phyloP scores from a whole-genome alignment of 2,329 filamentous ascomycete genomes.

The Talaromyces marneffei region DNA sequence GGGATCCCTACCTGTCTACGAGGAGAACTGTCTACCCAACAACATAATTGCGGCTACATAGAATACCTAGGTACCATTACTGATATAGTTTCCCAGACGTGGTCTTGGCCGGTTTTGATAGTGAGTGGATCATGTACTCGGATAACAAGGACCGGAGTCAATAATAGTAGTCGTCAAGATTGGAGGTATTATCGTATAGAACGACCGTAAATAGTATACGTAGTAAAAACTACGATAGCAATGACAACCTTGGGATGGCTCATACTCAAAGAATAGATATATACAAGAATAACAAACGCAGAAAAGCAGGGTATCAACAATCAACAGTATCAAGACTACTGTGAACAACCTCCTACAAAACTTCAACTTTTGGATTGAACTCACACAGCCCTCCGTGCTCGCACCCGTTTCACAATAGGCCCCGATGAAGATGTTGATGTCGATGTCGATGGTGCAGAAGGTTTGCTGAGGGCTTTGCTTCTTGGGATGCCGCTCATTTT shows the following conservation, averaged over 20 bases:
- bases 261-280: background rate
- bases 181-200: background rate
- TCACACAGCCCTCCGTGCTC: conserved; percentile 16
- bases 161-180: background rate
- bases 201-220: background rate
- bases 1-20: background rate
- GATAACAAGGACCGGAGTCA: too few relatives aligned
- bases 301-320: conserved; percentile 6
- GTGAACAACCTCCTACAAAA: background rate
- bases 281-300: background rate
- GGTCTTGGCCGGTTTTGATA: too few relatives aligned
- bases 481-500: conserved; percentile 19
- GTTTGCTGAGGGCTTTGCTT: conserved; percentile 26
- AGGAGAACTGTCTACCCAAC: background rate
- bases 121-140: background rate
- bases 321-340: background rate
- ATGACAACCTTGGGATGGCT: background rate
- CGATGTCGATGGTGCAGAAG: conserved; percentile 13
- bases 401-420: conserved; percentile 30
- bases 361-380: background rate
- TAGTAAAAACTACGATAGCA: background rate
- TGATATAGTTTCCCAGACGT: too few relatives aligned
- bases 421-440: conserved; percentile 23
- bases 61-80: too few relatives aligned
- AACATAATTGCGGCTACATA: too few relatives aligned